Conservation (phyloP, 1,284 basidiomycete genomes). For the Ceratobasidium sp. region DNA sequence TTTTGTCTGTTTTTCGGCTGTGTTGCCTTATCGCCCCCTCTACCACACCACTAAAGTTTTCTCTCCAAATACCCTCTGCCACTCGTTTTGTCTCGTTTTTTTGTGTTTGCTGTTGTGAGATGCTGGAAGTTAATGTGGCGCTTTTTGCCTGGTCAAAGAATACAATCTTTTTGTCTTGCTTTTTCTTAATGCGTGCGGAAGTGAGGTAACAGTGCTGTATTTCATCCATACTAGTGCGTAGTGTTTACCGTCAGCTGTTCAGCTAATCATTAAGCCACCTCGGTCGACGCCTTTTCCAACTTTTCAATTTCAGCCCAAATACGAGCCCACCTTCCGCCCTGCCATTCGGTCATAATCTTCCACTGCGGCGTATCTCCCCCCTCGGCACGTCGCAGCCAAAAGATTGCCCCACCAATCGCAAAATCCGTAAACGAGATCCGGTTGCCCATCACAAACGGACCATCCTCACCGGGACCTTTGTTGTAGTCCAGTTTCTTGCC, state of each 20-base stretch:
- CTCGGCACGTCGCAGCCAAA: constrained; percentile 37
- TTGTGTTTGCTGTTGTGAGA: constrained; percentile 8
- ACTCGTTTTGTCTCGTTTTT: constrained; percentile 27
- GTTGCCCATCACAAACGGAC: constrained; percentile 33
- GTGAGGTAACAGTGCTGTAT: no score
- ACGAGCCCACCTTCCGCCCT: constrained; percentile 31
- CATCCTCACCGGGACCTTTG: constrained; percentile 13
- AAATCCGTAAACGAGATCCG: constrained; percentile 24
- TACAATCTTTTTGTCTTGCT: constrained; percentile 25
- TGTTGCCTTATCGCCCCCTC: background rate
- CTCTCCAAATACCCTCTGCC: background rate
- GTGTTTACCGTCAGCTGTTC: no score
- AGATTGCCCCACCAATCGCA: constrained; percentile 9
- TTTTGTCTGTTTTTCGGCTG: background rate
- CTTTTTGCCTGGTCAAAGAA: constrained; percentile 3
- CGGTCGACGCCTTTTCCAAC: constrained; percentile 19
- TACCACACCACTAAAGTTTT: background rate
- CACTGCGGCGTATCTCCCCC: constrained; percentile 1
- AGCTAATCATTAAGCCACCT: constrained; percentile 6
- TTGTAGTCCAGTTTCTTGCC: constrained; percentile 9
- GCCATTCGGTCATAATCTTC: constrained; percentile 27
- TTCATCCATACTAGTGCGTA: no score
- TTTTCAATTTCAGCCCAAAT: constrained; percentile 31
- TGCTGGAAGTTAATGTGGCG: constrained; percentile 25
- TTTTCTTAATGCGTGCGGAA: background rate